Conservation (phyloP, 148 eudicot genomes). For the Gaultheria prostrata region DNA sequence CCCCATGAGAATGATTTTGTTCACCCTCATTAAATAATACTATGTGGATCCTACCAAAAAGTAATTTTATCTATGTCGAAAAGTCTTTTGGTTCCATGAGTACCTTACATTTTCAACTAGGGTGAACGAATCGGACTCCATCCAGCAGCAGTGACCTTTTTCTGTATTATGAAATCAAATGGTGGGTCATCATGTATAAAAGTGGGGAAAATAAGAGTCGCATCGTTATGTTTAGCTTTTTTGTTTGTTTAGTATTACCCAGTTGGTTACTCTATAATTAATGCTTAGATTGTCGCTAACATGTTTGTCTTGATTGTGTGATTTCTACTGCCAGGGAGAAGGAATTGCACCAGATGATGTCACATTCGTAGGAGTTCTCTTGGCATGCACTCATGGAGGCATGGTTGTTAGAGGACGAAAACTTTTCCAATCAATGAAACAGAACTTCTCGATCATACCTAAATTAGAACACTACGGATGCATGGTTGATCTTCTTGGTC, state of each 20-base stretch:
- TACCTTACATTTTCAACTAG: neutral
- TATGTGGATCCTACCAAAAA: neutral
- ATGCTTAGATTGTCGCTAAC: neutral
- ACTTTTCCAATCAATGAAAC: constrained; percentile 42
- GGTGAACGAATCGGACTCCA: neutral
- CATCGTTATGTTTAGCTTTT: neutral
- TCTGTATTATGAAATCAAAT: neutral
- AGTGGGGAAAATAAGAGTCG: neutral
- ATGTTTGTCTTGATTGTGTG: neutral
- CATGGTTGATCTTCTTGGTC: constrained; percentile 71
- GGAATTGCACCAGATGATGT: constrained; percentile 48
- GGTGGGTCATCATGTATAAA: neutral
- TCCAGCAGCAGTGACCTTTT: neutral
- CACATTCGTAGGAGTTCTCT: constrained; percentile 48
- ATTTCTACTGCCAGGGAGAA: constrained; percentile 29
- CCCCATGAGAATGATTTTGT: neutral
- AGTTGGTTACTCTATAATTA: neutral
- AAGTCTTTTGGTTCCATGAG: neutral
- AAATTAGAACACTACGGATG: constrained; percentile 67
- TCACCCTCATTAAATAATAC: neutral
- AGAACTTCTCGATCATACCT: constrained; percentile 34
- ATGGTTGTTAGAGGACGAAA: constrained; percentile 41
- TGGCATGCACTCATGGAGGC: constrained; percentile 68
- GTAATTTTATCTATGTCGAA: neutral
- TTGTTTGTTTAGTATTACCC: neutral